Conservation (phyloP, 352 stramenopile genomes). For the Phytophthora chlamydospora region DNA sequence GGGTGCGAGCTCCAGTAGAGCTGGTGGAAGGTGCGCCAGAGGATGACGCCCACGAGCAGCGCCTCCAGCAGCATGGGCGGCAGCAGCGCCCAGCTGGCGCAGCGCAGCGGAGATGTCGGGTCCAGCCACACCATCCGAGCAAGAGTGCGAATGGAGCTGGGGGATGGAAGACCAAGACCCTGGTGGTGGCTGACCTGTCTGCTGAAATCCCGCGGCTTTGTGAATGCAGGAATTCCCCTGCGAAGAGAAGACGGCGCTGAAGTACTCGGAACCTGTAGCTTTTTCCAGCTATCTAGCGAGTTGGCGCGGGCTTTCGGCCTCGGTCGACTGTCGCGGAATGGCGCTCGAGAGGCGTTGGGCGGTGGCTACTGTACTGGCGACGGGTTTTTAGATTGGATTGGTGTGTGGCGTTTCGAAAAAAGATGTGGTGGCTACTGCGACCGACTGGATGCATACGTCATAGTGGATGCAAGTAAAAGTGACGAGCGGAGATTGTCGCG, state of each 20-base stretch:
- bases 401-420: slow-evolving; percentile 23
- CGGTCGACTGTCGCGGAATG: slow-evolving; percentile 27
- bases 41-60: slow-evolving; percentile 40
- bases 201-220: slow-evolving; percentile 18
- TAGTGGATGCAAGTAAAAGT: background rate
- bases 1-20: slow-evolving; percentile 67
- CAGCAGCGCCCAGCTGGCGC: slow-evolving; percentile 52
- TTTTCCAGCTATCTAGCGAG: no score
- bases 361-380: slow-evolving; percentile 15
- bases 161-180: background rate
- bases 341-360: background rate
- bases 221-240: slow-evolving; percentile 10
- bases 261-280: background rate
- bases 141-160: background rate
- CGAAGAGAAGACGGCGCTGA: slow-evolving; percentile 16
- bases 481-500: slow-evolving; percentile 4
- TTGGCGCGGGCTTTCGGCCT: background rate
- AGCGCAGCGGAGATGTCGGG: slow-evolving; percentile 32
- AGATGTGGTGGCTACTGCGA: slow-evolving; percentile 9
- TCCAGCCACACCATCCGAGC: slow-evolving; percentile 51
- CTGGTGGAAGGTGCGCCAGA: slow-evolving; percentile 69
- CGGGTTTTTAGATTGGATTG: slow-evolving; percentile 25
- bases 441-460: slow-evolving; percentile 1
- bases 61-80: slow-evolving; percentile 57
- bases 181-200: slow-evolving; percentile 15